Percentiles rank a stretch among this genome's conserved stretches.
Evolutionary conservation across 1,284 basidiomycete genomes (phyloP).

Genomic region (Cystobasidiaceae sp.): DNA sequence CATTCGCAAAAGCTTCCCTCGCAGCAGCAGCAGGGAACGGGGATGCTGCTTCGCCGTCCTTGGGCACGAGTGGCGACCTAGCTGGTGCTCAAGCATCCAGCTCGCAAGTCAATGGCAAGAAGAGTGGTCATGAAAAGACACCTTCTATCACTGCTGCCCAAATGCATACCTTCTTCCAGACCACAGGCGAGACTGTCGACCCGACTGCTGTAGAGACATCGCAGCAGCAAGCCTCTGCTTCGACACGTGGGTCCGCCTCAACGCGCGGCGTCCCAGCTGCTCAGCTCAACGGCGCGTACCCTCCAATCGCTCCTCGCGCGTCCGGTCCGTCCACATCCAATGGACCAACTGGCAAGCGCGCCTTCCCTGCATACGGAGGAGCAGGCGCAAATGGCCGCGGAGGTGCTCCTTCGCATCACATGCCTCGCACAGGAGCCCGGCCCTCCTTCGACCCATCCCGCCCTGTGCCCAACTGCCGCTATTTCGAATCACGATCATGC

Average conservation of each 20-base stretch:
- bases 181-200: neutral
- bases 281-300: too few relatives aligned
- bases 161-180: constrained; percentile 30
- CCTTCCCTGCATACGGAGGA: neutral
- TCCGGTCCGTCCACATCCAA: too few relatives aligned
- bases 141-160: constrained; percentile 3
- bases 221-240: neutral
- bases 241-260: neutral
- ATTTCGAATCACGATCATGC: constrained; percentile 7
- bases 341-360: too few relatives aligned
- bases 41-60: neutral
- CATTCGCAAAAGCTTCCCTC: neutral
- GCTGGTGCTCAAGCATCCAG: neutral
- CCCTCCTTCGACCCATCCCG: neutral
- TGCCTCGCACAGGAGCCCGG: neutral
- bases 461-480: neutral
- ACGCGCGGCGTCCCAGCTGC: too few relatives aligned
- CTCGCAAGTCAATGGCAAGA: too few relatives aligned
- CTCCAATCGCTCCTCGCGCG: neutral
- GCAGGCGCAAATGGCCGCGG: too few relatives aligned
- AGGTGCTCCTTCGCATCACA: too few relatives aligned
- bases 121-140: neutral
- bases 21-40: neutral
- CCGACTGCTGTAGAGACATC: neutral
- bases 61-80: neutral